Conservation (phyloP, 441 rosid species). For the Croton laevigatus region DNA sequence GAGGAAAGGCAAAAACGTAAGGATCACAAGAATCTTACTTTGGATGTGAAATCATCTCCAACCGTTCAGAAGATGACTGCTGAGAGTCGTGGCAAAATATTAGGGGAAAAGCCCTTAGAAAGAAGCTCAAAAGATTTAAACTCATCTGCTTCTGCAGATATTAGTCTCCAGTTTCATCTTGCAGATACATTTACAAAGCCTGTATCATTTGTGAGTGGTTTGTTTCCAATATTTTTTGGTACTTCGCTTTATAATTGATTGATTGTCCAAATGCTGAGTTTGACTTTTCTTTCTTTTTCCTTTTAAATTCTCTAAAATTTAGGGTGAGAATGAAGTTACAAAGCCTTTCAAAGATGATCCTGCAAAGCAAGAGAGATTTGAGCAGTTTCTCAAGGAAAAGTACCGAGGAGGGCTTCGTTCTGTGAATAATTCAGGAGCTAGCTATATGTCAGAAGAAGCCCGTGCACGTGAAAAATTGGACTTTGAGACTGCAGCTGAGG, state of each 20-base stretch:
- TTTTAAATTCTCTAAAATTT: constrained; percentile 15
- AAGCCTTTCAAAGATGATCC: constrained; percentile 88
- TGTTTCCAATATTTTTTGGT: constrained; percentile 18
- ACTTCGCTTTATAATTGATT: constrained; percentile 6
- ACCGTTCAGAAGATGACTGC: constrained; percentile 68
- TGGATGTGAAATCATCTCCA: constrained; percentile 52
- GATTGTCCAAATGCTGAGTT: constrained; percentile 9
- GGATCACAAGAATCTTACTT: constrained; percentile 46
- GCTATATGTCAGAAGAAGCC: constrained; percentile 77
- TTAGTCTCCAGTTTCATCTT: constrained; percentile 64
- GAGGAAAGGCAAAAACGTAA: constrained; percentile 71
- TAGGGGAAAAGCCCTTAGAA: constrained; percentile 90
- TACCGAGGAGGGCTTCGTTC: constrained; percentile 90
- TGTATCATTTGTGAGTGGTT: constrained; percentile 57
- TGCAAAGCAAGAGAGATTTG: constrained; percentile 90
- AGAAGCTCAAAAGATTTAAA: constrained; percentile 56
- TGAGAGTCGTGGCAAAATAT: constrained; percentile 77
- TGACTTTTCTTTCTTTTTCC: constrained; percentile 12
- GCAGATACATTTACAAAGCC: constrained; percentile 85
- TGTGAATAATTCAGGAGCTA: constrained; percentile 45
- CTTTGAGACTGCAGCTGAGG: constrained; percentile 96
- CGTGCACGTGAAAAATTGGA: constrained; percentile 96
- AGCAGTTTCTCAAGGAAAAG: constrained; percentile 89
- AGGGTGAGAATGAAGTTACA: constrained; percentile 62
- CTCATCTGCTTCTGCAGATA: constrained; percentile 46